Evolutionary conservation across 1,284 basidiomycete genomes (phyloP).

Genomic region (Stereum hirsutum): DNA sequence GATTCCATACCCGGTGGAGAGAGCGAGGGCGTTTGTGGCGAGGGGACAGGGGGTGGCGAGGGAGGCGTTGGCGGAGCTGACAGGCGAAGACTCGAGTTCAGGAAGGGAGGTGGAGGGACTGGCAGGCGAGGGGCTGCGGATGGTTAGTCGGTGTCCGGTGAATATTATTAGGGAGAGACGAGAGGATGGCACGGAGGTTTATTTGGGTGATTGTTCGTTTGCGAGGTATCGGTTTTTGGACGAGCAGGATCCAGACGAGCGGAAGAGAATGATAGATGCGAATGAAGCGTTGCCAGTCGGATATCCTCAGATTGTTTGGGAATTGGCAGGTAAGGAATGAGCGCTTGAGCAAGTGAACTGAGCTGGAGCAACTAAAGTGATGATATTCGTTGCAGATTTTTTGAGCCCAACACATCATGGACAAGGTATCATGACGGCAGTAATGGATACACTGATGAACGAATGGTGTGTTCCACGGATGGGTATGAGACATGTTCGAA

Average conservation of each 20-base stretch:
- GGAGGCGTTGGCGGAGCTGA: constrained; percentile 27
- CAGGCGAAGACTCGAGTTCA: constrained; percentile 17
- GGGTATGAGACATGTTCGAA: constrained; percentile 37
- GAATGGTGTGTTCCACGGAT: constrained; percentile 53
- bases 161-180: constrained; percentile 34
- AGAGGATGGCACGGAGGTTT: constrained; percentile 36
- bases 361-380: background rate
- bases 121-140: constrained; percentile 13
- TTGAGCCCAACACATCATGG: constrained; percentile 49
- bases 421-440: constrained; percentile 59
- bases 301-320: constrained; percentile 42
- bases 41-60: constrained; percentile 16
- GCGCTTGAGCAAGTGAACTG: background rate
- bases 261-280: constrained; percentile 22
- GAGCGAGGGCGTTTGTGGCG: constrained; percentile 26
- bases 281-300: constrained; percentile 30
- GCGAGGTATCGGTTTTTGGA: constrained; percentile 23
- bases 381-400: constrained; percentile 38
- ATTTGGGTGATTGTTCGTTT: constrained; percentile 35
- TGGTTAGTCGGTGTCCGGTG: constrained; percentile 33
- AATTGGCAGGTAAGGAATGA: constrained; percentile 33
- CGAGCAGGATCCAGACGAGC: constrained; percentile 19
- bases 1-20: constrained; percentile 39
- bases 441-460: constrained; percentile 36
- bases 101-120: constrained; percentile 16